Conservation (phyloP, 163 green algal genomes). For the Chlamydomonas reinhardtii region DNA sequence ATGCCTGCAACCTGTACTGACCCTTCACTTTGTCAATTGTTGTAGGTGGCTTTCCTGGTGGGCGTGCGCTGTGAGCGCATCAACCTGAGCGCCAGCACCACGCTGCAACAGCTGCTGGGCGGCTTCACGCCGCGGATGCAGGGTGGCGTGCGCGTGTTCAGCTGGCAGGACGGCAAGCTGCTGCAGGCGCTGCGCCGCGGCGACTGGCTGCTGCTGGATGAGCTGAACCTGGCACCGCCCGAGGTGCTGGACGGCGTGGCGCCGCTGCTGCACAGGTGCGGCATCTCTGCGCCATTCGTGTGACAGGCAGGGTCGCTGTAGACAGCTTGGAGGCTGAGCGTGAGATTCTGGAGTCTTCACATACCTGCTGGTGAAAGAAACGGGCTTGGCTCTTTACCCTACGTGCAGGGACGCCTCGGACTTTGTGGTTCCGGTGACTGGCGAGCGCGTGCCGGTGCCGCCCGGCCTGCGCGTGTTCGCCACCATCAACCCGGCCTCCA, state of each 20-base stretch:
- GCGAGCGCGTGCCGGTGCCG: slow-evolving; percentile 9
- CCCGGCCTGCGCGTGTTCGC: slow-evolving; percentile 47
- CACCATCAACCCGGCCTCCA: slow-evolving; percentile 54
- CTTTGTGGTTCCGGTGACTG: slow-evolving; percentile 14
- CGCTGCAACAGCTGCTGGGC: slow-evolving; percentile 30
- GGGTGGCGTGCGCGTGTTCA: slow-evolving; percentile 71
- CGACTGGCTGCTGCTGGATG: slow-evolving; percentile 94
- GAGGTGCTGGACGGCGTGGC: slow-evolving; percentile 55
- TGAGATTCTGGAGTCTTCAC: too few relatives aligned
- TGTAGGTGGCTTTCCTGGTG: slow-evolving; percentile 45
- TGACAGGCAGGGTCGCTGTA: too few relatives aligned
- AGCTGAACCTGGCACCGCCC: slow-evolving; percentile 82
- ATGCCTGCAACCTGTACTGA: too few relatives aligned
- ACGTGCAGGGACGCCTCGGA: slow-evolving; percentile 1
- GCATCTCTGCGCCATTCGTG: not conserved
- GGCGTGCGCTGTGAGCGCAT: slow-evolving; percentile 48
- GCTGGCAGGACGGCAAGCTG: slow-evolving; percentile 91
- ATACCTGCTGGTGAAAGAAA: too few relatives aligned
- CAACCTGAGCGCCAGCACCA: slow-evolving; percentile 47
- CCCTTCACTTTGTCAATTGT: too few relatives aligned
- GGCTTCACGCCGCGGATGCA: slow-evolving; percentile 41
- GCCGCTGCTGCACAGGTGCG: slow-evolving; percentile 54
- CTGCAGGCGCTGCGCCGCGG: slow-evolving; percentile 81
- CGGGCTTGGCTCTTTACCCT: too few relatives aligned
- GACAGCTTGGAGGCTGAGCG: too few relatives aligned